These are phyloP conservation scores for Clonostachys sp. DNA, from an alignment of 2,329 filamentous ascomycete species.

Conservation along the genomic window DNA sequence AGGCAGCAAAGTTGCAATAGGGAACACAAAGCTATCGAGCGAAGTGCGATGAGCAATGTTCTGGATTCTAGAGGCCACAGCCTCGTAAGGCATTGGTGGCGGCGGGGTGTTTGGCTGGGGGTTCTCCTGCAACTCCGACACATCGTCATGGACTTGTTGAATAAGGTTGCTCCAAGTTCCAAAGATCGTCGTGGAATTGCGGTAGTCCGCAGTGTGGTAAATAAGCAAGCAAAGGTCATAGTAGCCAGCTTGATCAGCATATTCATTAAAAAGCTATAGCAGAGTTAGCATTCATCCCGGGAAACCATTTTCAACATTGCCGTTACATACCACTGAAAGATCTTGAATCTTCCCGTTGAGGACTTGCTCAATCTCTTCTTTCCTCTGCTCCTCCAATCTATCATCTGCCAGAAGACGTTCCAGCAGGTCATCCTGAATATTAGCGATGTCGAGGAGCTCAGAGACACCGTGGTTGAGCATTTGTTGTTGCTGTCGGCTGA, in stretches of 20 bases:
- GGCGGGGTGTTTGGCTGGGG: conserved; percentile 26
- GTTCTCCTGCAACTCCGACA: conserved; percentile 35
- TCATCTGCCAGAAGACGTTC: conserved; percentile 70
- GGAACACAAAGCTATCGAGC: conserved; percentile 63
- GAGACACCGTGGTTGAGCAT: conserved; percentile 79
- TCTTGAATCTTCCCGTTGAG: conserved; percentile 76
- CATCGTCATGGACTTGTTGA: conserved; percentile 60
- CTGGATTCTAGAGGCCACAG: conserved; percentile 58
- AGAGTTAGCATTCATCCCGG: conserved; percentile 8
- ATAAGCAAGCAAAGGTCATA: conserved; percentile 92
- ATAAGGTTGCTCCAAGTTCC: conserved; percentile 83
- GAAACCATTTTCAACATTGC: conserved; percentile 5
- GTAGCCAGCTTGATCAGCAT: conserved; percentile 86
- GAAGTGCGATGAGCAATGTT: conserved; percentile 62
- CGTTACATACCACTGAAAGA: conserved; percentile 60
- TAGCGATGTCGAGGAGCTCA: conserved; percentile 85
- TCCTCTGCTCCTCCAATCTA: conserved; percentile 61
- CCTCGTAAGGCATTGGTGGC: conserved; percentile 62
- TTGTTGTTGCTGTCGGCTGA: conserved; percentile 78
- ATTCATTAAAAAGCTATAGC: conserved; percentile 80
- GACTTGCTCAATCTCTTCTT: conserved; percentile 57
- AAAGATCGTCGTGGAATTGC: conserved; percentile 78
- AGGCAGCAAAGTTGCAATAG: conserved; percentile 54
- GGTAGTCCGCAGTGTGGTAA: conserved; percentile 87
- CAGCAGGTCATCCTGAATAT: conserved; percentile 89